Evolutionary conservation across 2,329 filamentous ascomycete genomes (phyloP), one percentile per base, ranked within the genome.

Genomic region (Epichloe coenophiala): DNA sequence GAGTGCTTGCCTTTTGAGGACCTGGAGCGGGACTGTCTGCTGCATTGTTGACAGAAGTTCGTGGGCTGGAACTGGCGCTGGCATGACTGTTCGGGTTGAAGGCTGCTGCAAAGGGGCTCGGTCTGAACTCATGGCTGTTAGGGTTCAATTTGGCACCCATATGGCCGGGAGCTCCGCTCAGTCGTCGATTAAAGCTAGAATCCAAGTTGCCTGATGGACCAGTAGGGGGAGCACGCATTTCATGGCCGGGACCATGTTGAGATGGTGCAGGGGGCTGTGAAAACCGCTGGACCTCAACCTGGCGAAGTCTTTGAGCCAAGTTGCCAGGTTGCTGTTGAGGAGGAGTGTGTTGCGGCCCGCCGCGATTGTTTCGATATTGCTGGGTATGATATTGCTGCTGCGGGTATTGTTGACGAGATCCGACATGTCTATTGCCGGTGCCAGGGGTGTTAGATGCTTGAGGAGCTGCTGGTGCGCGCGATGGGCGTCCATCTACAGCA

Each of bases 51-150:
- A 75, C 75, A 56, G 71, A 71, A 2, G 83, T 80, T 36, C 77
- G 76, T 33, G 88, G 87, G 61, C 86, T 94, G 3, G 86, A 88
- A 37, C 79, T 75, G 45, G 78, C 74, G 61, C 84, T 87, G n/a
- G 74, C 71, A 45, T 74, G 72, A 4, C 75, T 72, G 23, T 70
- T 86, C 5, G 86, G 91, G 57, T 83, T 91, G 68, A 98, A 97
- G 1, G 84, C 75, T 43, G 79, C 77, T 0, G 90, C 89, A 54
- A 84, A 84, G 4, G 83, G 83, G 59, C 84, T 94, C 17, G 91
- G 93, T 56, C 85, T 83, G 68, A 96, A 97, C 60, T 95, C 89
- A 61, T 78, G 74, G 57, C 74, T 83, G 59, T 80, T 81, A 6
- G 80, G 80, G 55, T 84, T 84, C 58, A 84, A 62, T 64, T 81